These are phyloP conservation scores for Salmacisia buchloeana DNA, from an alignment of 1,284 basidiomycete genomes.

Conservation along the genomic window DNA sequence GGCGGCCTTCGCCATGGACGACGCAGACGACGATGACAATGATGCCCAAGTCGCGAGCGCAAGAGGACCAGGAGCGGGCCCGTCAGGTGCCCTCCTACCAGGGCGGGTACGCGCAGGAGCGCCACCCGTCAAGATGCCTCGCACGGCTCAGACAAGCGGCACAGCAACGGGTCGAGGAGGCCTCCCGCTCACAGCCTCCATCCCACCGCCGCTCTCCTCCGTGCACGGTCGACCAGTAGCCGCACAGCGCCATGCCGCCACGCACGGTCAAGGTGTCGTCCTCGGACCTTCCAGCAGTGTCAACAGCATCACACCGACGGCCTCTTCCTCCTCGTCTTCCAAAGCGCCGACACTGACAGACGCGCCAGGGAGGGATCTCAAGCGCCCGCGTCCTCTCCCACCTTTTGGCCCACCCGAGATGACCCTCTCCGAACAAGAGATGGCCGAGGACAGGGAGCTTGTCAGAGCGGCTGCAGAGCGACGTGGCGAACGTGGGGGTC, in stretches of 20 bases:
- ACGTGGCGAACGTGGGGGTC: not conserved
- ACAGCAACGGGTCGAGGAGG: not conserved
- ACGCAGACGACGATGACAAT: no score
- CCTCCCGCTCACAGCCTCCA: not conserved
- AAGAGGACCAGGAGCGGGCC: no score
- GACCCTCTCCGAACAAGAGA: not conserved
- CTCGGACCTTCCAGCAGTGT: no score
- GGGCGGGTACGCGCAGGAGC: no score
- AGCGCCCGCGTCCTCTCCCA: not conserved
- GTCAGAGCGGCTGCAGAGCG: not conserved
- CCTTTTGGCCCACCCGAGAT: not conserved
- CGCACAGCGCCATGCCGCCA: not conserved
- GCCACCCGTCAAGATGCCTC: not conserved
- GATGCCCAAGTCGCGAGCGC: no score
- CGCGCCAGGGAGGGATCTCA: not conserved
- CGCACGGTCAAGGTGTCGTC: not conserved
- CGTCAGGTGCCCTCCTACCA: no score
- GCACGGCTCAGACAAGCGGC: not conserved
- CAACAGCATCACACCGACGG: no score
- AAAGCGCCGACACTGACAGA: not conserved
- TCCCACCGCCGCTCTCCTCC: not conserved
- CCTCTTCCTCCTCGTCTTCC: not conserved
- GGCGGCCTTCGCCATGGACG: no score
- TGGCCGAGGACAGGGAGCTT: not conserved
- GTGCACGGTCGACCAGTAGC: not conserved